These are phyloP conservation scores for Pleurotus tuber-regium DNA, from an alignment of 768 basidiomycete species.

Conservation along the genomic window DNA sequence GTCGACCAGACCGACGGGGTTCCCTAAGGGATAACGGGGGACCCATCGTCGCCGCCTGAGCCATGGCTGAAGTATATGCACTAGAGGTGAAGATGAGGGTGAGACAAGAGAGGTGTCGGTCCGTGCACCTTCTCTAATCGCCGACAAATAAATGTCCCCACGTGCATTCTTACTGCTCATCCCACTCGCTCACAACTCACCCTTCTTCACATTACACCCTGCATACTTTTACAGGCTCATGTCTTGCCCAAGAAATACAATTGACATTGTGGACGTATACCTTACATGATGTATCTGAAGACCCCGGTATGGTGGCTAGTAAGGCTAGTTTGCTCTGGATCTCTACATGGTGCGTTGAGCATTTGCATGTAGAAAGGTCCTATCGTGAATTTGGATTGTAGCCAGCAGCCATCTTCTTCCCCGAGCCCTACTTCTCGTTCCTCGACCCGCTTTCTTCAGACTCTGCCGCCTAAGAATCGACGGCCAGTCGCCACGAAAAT, in stretches of 20 bases:
- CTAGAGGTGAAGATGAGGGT: constrained; percentile 11
- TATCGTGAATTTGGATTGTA: too few relatives aligned
- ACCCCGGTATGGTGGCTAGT: too few relatives aligned
- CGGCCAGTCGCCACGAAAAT: neutral
- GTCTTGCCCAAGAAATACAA: neutral
- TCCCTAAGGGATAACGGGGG: constrained; percentile 77
- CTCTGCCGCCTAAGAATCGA: too few relatives aligned
- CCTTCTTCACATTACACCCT: neutral
- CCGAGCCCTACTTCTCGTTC: too few relatives aligned
- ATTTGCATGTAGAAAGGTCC: too few relatives aligned
- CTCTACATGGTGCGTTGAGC: too few relatives aligned
- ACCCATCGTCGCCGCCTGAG: constrained; percentile 69
- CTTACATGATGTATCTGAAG: too few relatives aligned
- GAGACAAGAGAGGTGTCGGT: constrained; percentile 10
- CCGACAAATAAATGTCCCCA: constrained; percentile 11
- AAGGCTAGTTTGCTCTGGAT: too few relatives aligned
- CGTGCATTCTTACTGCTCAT: constrained; percentile 8
- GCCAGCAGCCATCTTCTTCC: too few relatives aligned
- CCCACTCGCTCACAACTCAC: neutral
- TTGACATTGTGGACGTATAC: too few relatives aligned
- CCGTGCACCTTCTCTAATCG: constrained; percentile 11
- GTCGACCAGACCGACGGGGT: constrained; percentile 74
- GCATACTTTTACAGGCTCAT: neutral
- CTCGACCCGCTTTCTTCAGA: too few relatives aligned
- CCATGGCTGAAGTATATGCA: constrained; percentile 37